phyloP scores from a whole-genome alignment of 1,284 basidiomycete species.

The Cerioporus squamosus region DNA sequence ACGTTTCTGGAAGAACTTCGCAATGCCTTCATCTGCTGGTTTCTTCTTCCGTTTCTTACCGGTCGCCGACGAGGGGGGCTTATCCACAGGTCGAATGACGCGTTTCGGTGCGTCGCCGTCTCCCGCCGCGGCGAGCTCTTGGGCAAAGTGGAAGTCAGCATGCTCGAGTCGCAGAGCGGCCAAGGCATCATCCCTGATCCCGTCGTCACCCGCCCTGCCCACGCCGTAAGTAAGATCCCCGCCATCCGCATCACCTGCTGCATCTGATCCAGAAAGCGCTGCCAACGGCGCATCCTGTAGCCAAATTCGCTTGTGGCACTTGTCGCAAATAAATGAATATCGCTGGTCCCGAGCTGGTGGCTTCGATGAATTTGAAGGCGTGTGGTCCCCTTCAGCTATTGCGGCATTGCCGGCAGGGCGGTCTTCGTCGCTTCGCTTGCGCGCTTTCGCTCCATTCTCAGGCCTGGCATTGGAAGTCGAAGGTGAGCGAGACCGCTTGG shows the following conservation, averaged over 20 bases:
- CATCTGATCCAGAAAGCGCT: conserved; percentile 23
- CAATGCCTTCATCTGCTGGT: conserved; percentile 58
- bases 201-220: conserved; percentile 17
- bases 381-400: background rate
- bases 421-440: background rate
- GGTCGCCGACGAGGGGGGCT: conserved; percentile 24
- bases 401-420: background rate
- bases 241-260: conserved; percentile 29
- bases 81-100: conserved; percentile 22
- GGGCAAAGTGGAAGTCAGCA: conserved; percentile 86
- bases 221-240: background rate
- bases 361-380: background rate
- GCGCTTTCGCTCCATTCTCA: background rate
- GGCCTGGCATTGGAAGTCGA: conserved; percentile 4
- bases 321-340: conserved; percentile 51
- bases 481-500: conserved; percentile 23
- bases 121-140: conserved; percentile 57
- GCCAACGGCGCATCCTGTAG: conserved; percentile 31
- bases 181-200: conserved; percentile 43
- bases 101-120: conserved; percentile 19
- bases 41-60: conserved; percentile 45
- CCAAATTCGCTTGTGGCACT: conserved; percentile 54
- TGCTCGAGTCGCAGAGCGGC: conserved; percentile 70
- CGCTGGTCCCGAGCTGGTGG: conserved; percentile 4
- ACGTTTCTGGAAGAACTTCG: conserved; percentile 68